phyloP scores from a whole-genome alignment of 371 early-diverging fungal genomes.

The Synchytrium microbalum region DNA sequence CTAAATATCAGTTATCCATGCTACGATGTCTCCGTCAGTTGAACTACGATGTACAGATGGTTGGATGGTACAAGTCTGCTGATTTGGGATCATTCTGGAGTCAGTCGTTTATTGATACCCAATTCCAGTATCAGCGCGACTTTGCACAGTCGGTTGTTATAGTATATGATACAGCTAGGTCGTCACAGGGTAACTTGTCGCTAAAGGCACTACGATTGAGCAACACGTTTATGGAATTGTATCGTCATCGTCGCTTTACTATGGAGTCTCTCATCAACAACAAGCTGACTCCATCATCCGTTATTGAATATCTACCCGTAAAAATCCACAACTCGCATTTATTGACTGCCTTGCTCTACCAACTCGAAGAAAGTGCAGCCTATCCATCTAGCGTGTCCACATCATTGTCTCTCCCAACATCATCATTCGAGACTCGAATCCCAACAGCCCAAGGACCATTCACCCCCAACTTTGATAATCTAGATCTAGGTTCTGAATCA shows the following conservation, averaged over 20 bases:
- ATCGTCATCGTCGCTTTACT: constrained; percentile 78
- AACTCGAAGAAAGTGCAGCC: constrained; percentile 51
- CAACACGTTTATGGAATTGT: constrained; percentile 76
- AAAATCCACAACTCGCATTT: constrained; percentile 76
- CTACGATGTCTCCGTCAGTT: constrained; percentile 85
- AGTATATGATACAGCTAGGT: constrained; percentile 82
- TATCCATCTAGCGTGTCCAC: constrained; percentile 29
- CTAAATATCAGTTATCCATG: constrained; percentile 89
- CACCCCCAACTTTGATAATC: constrained; percentile 71
- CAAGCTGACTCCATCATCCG: constrained; percentile 72
- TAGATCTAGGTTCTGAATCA: constrained; percentile 71
- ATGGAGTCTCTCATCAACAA: constrained; percentile 65
- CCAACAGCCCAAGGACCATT: constrained; percentile 47
- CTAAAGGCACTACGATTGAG: constrained; percentile 84
- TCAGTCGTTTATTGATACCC: constrained; percentile 81
- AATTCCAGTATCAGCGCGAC: constrained; percentile 82
- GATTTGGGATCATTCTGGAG: constrained; percentile 84
- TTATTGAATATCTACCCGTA: constrained; percentile 87
- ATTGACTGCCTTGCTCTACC: constrained; percentile 69
- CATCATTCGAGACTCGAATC: constrained; percentile 21
- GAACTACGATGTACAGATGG: constrained; percentile 90
- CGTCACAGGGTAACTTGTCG: constrained; percentile 76
- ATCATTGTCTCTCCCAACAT: constrained; percentile 39
- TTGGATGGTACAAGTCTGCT: constrained; percentile 95
- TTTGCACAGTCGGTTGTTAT: constrained; percentile 79